These are phyloP conservation scores for Talaromyces marneffei DNA, from an alignment of 2,329 filamentous ascomycete genomes.

Conservation along the genomic window DNA sequence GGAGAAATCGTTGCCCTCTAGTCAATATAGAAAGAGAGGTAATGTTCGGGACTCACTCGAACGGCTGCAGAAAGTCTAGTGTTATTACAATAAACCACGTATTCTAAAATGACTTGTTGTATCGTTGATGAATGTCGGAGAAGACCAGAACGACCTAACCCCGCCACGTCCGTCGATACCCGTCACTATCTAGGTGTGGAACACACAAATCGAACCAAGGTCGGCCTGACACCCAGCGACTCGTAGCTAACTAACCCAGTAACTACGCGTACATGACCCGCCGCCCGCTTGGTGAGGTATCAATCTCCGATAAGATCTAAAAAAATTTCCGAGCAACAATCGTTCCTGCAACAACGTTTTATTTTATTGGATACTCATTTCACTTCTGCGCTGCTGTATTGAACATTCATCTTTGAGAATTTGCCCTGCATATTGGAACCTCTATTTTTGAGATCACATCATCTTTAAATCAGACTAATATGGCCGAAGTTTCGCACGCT, in stretches of 20 bases:
- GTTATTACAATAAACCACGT: too few species aligned
- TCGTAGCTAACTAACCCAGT: too few species aligned
- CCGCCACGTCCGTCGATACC: slow-evolving; percentile 9
- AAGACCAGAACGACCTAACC: neutral
- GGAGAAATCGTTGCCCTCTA: too few species aligned
- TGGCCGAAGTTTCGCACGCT: slow-evolving; percentile 23
- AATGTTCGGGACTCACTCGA: too few species aligned
- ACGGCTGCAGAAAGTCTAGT: too few species aligned
- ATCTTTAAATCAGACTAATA: neutral
- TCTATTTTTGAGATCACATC: neutral
- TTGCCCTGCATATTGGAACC: neutral
- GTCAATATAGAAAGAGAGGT: too few species aligned
- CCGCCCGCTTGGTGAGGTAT: too few species aligned
- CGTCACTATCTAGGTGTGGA: neutral
- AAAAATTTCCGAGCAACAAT: neutral
- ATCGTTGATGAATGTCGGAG: too few species aligned
- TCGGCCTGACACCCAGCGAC: too few species aligned
- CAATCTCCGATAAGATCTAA: slow-evolving; percentile 7
- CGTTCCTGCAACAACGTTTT: neutral
- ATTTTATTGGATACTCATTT: neutral
- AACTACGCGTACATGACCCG: too few species aligned
- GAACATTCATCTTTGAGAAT: neutral
- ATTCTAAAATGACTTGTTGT: neutral
- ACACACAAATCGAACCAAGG: too few species aligned
- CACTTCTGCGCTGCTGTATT: neutral